Base-by-base conservation (phyloP, 2,329 filamentous ascomycete genomes). In the Chrysosporium queenslandicum region DNA sequence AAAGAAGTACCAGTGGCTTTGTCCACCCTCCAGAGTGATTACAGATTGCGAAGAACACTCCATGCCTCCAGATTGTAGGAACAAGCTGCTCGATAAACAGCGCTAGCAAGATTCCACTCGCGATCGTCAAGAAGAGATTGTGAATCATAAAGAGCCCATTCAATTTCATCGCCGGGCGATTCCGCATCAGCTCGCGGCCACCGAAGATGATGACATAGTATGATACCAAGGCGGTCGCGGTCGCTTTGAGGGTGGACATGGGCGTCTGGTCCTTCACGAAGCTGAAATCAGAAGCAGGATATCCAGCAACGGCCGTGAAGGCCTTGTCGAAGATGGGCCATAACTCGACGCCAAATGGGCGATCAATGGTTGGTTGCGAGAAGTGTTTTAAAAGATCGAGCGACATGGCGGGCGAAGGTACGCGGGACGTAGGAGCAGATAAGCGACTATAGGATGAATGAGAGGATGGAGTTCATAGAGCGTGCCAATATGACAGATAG, bases 151-250 rank as follows among this genome's bases (percentile, higher is more conserved):
- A 94, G 50, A 90, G 74, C 16, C 77, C 75, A 74, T 85, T 89
- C 66, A 95, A 77, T 77, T 91, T 85, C 74, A 88, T 83, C 23
- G 89, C 77, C 67, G 83, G 78, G 55, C 86, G 82, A 64, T 83
- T 83, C 70, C 85, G 85, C 89, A 95, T 95, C 62, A 86, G 68
- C 71, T 91, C 86, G 58, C 87, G 80, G 52, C 90, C 90, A 57
- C 87, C 87, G 60, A 94, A 90, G 64, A 95, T 90, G 73, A 94
- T 75, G 61, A 83, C 72, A 70, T 95, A 94, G 81, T 94, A 95
- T 64, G 85, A 72, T 64, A 87, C 74, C 62, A 94, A 83, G 67
- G 87, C 83, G 61, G 83, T 79, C 57, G 80, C 78, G 46, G 86
- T 88, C 69, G 85, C 81, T 69, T 82, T 85, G 63, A 94, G 73